Evolutionary conservation across 148 eudicot genomes (phyloP).

Genomic region (Polygonum aviculare): DNA sequence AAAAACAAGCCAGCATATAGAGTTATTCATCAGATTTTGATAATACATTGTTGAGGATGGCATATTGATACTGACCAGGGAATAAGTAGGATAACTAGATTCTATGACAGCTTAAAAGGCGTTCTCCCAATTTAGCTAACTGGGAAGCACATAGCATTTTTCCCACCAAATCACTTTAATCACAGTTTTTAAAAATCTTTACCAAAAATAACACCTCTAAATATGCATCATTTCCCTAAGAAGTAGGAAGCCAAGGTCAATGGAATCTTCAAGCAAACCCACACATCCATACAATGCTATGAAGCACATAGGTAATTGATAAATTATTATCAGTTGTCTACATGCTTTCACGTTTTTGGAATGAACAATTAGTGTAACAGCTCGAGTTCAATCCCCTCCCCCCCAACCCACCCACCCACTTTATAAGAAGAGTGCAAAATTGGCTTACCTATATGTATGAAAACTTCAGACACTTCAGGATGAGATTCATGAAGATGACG

Average conservation of each 20-base stretch:
- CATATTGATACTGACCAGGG: neutral
- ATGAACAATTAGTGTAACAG: neutral
- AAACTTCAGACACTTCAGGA: slow-evolving; percentile 90
- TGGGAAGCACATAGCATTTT: neutral
- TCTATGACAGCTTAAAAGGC: neutral
- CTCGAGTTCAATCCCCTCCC: neutral
- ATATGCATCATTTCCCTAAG: neutral
- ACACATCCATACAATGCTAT: neutral
- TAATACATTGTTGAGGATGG: neutral
- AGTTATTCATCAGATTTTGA: neutral
- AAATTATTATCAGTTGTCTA: neutral
- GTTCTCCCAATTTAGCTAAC: neutral
- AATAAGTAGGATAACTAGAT: neutral
- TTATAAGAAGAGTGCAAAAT: neutral
- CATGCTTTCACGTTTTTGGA: neutral
- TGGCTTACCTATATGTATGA: slow-evolving; percentile 82
- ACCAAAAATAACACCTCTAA: neutral
- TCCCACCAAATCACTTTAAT: neutral
- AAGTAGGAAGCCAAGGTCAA: neutral
- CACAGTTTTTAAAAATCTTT: neutral
- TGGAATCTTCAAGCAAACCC: neutral
- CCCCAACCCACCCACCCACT: too few species aligned
- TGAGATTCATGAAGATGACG: slow-evolving; percentile 54
- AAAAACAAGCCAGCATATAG: neutral
- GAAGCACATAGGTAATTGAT: neutral